A percentile compares a stretch with the other conserved stretches of the same genome.
Evolutionary conservation across 495 filamentous ascomycete species (phyloP).

Genomic region (Astrothelium subdiscretum): DNA sequence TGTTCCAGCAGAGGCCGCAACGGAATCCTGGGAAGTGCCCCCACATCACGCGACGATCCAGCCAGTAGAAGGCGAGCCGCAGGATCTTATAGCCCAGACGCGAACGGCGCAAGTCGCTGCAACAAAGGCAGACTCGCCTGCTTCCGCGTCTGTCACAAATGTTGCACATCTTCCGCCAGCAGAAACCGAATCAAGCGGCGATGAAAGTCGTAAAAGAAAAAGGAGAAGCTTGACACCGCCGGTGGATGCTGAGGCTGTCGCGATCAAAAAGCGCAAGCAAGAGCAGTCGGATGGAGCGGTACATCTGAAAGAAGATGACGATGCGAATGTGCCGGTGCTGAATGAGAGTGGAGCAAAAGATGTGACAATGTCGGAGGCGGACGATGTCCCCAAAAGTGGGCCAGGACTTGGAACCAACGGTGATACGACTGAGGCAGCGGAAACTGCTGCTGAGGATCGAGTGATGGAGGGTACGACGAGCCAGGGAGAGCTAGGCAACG

Average conservation of each 20-base stretch:
- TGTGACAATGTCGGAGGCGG: neutral
- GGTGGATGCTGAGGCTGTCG: neutral
- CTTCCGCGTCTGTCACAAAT: neutral
- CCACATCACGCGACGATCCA: neutral
- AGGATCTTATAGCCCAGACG: neutral
- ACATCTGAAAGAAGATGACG: constrained; percentile 17
- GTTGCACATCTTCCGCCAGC: neutral
- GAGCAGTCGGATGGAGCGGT: neutral
- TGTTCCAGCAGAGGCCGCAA: neutral
- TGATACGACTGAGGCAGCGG: neutral
- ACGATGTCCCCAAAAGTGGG: neutral
- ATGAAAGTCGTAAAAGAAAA: constrained; percentile 4
- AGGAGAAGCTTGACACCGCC: constrained; percentile 3
- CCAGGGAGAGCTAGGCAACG: neutral
- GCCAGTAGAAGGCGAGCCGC: neutral
- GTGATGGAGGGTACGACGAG: neutral
- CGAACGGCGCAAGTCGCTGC: neutral
- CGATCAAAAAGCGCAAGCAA: neutral
- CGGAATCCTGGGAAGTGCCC: neutral
- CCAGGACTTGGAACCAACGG: neutral
- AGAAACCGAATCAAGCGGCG: neutral
- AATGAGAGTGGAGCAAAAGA: constrained; percentile 4
- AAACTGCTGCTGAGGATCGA: neutral
- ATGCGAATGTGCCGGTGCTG: constrained; percentile 11
- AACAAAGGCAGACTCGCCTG: constrained; percentile 3